These are phyloP conservation scores for Phaeotremella fagi DNA, from an alignment of 768 basidiomycete species.

Conservation along the genomic window DNA sequence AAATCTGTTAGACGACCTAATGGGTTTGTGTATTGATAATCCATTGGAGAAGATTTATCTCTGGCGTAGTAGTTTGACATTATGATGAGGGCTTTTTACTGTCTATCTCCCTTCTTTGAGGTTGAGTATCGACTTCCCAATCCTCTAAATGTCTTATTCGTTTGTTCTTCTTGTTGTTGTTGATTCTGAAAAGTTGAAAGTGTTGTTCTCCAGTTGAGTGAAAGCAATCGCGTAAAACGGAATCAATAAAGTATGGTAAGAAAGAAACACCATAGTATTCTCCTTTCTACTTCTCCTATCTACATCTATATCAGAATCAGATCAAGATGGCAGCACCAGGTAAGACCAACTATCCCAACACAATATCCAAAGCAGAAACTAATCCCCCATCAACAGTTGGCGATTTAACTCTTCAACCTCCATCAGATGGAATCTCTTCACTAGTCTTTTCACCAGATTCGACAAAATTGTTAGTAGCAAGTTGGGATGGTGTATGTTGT, in stretches of 20 bases:
- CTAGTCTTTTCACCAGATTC: slow-evolving; percentile 79
- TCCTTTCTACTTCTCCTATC: neutral
- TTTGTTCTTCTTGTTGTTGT: too few species aligned
- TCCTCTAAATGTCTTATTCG: too few species aligned
- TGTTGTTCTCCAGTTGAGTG: too few species aligned
- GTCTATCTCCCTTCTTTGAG: too few species aligned
- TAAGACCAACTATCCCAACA: neutral
- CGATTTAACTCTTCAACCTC: slow-evolving; percentile 52
- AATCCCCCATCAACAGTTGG: too few species aligned
- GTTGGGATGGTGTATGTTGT: slow-evolving; percentile 74
- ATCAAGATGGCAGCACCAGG: slow-evolving; percentile 17
- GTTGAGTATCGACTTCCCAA: too few species aligned
- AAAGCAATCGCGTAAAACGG: slow-evolving; percentile 17
- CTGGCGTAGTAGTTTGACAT: slow-evolving; percentile 19
- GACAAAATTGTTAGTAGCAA: slow-evolving; percentile 71
- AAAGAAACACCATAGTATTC: too few species aligned
- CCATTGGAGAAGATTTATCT: slow-evolving; percentile 38
- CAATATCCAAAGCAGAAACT: too few species aligned
- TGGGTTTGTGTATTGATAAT: slow-evolving; percentile 26
- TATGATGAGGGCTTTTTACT: too few species aligned
- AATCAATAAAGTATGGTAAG: too few species aligned
- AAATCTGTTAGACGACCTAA: slow-evolving; percentile 18
- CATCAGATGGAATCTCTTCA: slow-evolving; percentile 78
- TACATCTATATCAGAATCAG: too few species aligned
- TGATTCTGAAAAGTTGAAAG: too few species aligned